Conservation (phyloP, 768 basidiomycete species). For the Leucogyrophana mollusca region DNA sequence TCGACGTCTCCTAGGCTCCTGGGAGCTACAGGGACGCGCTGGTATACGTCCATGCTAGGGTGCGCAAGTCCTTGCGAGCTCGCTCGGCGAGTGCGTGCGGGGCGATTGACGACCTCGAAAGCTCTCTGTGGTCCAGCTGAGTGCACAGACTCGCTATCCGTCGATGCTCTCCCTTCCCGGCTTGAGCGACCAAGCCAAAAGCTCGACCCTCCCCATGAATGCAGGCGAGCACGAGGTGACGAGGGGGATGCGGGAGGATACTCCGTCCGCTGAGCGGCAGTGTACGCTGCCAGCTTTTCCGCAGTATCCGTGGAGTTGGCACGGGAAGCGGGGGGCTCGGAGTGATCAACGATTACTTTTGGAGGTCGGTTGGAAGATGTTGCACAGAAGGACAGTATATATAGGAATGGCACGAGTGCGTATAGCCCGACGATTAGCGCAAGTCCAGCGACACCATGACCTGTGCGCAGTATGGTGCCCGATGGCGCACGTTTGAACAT, state of each 20-base stretch:
- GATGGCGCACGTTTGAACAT: constrained; percentile 32
- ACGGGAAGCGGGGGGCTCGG: constrained; percentile 27
- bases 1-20: constrained; percentile 70
- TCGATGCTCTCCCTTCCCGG: constrained; percentile 36
- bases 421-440: constrained; percentile 65
- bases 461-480: constrained; percentile 45
- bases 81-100: constrained; percentile 51
- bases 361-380: constrained; percentile 8
- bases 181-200: constrained; percentile 35
- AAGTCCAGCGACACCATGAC: constrained; percentile 65
- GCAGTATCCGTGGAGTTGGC: constrained; percentile 38
- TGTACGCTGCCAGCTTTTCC: constrained; percentile 37
- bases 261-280: constrained; percentile 27
- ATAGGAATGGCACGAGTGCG: constrained; percentile 43
- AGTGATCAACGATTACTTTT: constrained; percentile 20
- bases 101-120: constrained; percentile 52
- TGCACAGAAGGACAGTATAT: constrained; percentile 27
- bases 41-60: constrained; percentile 46
- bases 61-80: constrained; percentile 42
- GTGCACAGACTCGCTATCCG: constrained; percentile 35
- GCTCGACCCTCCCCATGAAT: constrained; percentile 38
- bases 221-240: constrained; percentile 29
- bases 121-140: constrained; percentile 35
- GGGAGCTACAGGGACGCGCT: constrained; percentile 40
- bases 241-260: constrained; percentile 30